Conservation (phyloP, 306 rosid genomes). For the Cucurbita moschata region DNA sequence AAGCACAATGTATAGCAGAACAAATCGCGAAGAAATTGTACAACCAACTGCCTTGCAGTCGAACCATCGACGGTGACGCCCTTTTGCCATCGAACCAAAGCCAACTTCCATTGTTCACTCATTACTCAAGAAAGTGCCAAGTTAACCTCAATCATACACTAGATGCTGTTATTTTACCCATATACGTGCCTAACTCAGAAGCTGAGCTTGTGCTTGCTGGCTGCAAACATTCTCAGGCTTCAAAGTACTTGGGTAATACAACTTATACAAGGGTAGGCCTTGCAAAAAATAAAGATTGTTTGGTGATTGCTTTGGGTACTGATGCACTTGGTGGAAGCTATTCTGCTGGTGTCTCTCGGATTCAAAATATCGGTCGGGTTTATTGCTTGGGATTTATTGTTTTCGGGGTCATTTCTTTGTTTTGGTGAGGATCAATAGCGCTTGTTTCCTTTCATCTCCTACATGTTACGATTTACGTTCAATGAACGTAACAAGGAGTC, state of each 20-base stretch:
- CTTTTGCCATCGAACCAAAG: neutral
- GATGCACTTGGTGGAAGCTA: conserved; percentile 1
- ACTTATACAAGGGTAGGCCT: neutral
- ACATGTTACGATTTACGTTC: neutral
- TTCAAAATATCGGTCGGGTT: neutral
- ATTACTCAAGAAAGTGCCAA: neutral
- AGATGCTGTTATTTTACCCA: neutral
- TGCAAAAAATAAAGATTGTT: neutral
- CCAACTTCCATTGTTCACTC: neutral
- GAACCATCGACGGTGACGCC: neutral
- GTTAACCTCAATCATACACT: neutral
- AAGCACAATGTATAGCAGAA: conserved; percentile 1
- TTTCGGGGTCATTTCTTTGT: neutral
- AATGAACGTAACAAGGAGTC: neutral
- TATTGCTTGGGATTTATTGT: neutral
- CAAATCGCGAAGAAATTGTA: neutral
- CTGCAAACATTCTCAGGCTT: neutral
- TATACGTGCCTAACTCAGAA: neutral
- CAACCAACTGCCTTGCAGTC: neutral
- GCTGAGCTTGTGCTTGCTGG: neutral
- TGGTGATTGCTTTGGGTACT: conserved; percentile 2
- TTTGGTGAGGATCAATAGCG: neutral
- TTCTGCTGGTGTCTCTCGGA: neutral
- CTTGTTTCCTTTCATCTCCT: neutral
- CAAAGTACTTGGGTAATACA: neutral